Evolutionary conservation across 2,329 filamentous ascomycete genomes (phyloP).

Genomic region (Phialophora tarda): DNA sequence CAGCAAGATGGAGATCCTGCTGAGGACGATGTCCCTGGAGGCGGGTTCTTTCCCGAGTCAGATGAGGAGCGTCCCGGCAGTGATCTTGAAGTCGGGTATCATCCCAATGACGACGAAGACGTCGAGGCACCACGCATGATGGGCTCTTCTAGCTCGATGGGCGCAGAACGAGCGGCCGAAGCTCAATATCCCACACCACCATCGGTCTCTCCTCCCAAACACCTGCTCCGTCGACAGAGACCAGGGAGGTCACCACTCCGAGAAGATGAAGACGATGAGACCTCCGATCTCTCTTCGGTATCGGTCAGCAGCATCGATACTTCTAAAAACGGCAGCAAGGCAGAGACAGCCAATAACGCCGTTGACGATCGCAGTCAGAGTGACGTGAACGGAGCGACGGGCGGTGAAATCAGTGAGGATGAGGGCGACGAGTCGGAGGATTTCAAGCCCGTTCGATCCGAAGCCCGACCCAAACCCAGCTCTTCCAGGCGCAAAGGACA

Average conservation of each 20-base stretch:
- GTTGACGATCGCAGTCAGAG: background rate
- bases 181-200: slow-evolving; percentile 33
- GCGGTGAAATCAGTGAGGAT: slow-evolving; percentile 14
- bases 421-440: slow-evolving; percentile 14
- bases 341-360: background rate
- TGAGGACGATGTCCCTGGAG: slow-evolving; percentile 42
- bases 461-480: background rate
- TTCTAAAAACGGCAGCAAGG: background rate
- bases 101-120: slow-evolving; percentile 14
- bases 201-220: slow-evolving; percentile 25
- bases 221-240: slow-evolving; percentile 9
- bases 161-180: slow-evolving; percentile 17
- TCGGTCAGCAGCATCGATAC: slow-evolving; percentile 1
- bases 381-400: slow-evolving; percentile 6
- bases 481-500: background rate
- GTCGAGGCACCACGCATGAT: background rate
- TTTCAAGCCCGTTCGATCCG: slow-evolving; percentile 17
- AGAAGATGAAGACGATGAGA: slow-evolving; percentile 20
- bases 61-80: slow-evolving; percentile 39
- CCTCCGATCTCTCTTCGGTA: slow-evolving; percentile 24
- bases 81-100: slow-evolving; percentile 50
- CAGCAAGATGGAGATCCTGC: slow-evolving; percentile 1
- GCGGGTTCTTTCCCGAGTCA: slow-evolving; percentile 43
- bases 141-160: slow-evolving; percentile 13
- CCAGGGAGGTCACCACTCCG: slow-evolving; percentile 17